phyloP scores from a whole-genome alignment of 2,329 filamentous ascomycete genomes.

The Curvularia eragrostidis region DNA sequence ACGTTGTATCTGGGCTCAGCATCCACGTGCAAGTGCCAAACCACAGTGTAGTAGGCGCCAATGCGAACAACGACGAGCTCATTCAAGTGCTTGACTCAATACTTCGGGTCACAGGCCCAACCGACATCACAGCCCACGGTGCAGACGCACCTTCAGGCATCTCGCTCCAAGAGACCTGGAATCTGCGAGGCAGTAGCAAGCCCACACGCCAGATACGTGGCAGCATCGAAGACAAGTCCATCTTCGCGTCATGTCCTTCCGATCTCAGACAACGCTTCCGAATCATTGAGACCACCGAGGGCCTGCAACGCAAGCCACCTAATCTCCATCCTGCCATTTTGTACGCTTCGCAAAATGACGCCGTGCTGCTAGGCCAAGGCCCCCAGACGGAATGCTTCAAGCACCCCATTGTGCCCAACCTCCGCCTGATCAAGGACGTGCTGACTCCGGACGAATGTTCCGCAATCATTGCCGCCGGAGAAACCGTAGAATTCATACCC shows the following conservation, averaged over 20 bases:
- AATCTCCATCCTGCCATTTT: conserved; percentile 72
- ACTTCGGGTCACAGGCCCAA: conserved; percentile 67
- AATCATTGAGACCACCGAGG: conserved; percentile 68
- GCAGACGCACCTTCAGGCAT: conserved; percentile 52
- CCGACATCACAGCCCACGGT: conserved; percentile 55
- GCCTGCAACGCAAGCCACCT: conserved; percentile 67
- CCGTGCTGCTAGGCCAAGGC: conserved; percentile 58
- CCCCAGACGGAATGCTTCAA: conserved; percentile 62
- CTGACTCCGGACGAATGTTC: conserved; percentile 68
- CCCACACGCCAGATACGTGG: conserved; percentile 58
- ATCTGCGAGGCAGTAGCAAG: conserved; percentile 57
- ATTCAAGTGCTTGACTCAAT: conserved; percentile 69
- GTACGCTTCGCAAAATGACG: conserved; percentile 65
- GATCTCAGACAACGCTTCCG: conserved; percentile 54
- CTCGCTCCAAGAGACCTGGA: conserved; percentile 66
- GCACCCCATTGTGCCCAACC: conserved; percentile 68
- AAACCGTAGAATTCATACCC: conserved; percentile 69
- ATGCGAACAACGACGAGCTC: conserved; percentile 59
- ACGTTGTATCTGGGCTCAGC: conserved; percentile 71
- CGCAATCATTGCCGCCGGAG: conserved; percentile 70
- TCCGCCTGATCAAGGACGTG: conserved; percentile 66
- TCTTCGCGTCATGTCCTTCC: conserved; percentile 41
- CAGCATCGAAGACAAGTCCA: conserved; percentile 64
- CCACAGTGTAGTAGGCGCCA: conserved; percentile 36
- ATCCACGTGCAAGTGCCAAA: conserved; percentile 57